Conservation (phyloP, 1,139 yeast species). For the Magnusiomyces sp. region DNA sequence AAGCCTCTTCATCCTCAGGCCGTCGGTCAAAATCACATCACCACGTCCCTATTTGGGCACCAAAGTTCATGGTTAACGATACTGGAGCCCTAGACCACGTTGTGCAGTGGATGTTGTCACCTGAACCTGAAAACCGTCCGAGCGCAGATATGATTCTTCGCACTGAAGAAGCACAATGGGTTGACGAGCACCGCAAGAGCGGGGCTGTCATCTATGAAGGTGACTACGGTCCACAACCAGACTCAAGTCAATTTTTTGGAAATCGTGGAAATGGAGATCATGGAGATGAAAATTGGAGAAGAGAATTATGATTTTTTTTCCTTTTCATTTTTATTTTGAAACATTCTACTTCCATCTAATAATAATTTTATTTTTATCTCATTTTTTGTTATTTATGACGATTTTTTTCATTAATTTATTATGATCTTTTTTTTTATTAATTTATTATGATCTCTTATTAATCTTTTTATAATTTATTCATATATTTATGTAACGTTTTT, state of each 20-base stretch:
- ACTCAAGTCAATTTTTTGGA: background rate
- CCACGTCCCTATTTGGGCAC: slow-evolving; percentile 74
- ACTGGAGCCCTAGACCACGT: slow-evolving; percentile 65
- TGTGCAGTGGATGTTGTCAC: slow-evolving; percentile 85
- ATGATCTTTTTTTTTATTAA: background rate
- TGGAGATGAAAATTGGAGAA: slow-evolving; percentile 24
- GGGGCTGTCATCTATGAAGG: slow-evolving; percentile 97
- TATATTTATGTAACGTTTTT: background rate
- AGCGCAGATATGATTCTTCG: slow-evolving; percentile 61
- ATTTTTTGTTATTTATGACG: background rate
- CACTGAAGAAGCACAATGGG: slow-evolving; percentile 65
- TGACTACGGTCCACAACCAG: slow-evolving; percentile 78
- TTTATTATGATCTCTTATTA: background rate
- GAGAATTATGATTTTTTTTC: background rate
- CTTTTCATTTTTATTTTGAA: background rate
- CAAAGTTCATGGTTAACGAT: slow-evolving; percentile 69
- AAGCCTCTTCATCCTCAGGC: background rate
- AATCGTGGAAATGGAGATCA: slow-evolving; percentile 13
- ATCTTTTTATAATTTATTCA: background rate
- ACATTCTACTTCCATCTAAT: too few species aligned
- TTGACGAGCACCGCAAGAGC: slow-evolving; percentile 76
- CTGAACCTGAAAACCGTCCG: slow-evolving; percentile 77
- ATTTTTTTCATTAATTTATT: background rate
- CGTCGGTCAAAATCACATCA: background rate
- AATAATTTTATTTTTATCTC: too few species aligned